A percentile compares a stretch with the other conserved stretches of the same genome.
Conservation (phyloP, 2,329 filamentous ascomycete genomes). For the Colletotrichum sp. region DNA sequence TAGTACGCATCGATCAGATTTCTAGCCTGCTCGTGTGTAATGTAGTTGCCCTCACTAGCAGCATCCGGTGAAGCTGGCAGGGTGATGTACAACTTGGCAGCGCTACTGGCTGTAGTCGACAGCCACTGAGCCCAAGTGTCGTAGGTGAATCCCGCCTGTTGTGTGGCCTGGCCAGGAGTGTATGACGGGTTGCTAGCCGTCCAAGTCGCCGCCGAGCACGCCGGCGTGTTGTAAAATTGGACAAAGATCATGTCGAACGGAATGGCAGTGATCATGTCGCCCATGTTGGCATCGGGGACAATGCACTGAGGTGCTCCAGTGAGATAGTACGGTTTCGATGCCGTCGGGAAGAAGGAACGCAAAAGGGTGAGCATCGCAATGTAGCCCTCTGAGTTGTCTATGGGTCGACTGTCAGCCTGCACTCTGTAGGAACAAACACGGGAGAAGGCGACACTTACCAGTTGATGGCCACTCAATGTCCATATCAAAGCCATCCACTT, state of each 20-base stretch:
- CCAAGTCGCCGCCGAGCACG: constrained; percentile 36
- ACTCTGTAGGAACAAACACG: not conserved
- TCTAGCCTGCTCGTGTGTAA: constrained; percentile 23
- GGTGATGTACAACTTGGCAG: constrained; percentile 33
- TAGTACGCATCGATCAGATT: constrained; percentile 30
- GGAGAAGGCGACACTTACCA: not conserved
- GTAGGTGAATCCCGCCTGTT: constrained; percentile 32
- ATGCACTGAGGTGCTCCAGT: constrained; percentile 52
- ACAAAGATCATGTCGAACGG: constrained; percentile 47
- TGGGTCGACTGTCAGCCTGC: not conserved
- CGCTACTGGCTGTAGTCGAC: constrained; percentile 26
- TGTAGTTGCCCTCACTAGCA: constrained; percentile 26
- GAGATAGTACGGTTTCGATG: constrained; percentile 42
- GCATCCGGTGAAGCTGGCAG: constrained; percentile 30
- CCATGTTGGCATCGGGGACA: constrained; percentile 41
- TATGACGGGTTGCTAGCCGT: constrained; percentile 28
- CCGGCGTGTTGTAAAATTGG: constrained; percentile 54
- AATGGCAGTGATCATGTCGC: constrained; percentile 40
- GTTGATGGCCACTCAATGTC: constrained; percentile 35
- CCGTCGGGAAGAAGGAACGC: constrained; percentile 26
- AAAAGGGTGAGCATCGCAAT: constrained; percentile 30
- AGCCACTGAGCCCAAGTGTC: constrained; percentile 30
- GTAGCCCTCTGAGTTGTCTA: constrained; percentile 33
- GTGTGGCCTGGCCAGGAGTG: constrained; percentile 21
- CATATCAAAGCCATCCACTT: constrained; percentile 36